Evolutionary conservation across 148 eudicot genomes (phyloP).

Genomic region (Fallopia convolvulus): DNA sequence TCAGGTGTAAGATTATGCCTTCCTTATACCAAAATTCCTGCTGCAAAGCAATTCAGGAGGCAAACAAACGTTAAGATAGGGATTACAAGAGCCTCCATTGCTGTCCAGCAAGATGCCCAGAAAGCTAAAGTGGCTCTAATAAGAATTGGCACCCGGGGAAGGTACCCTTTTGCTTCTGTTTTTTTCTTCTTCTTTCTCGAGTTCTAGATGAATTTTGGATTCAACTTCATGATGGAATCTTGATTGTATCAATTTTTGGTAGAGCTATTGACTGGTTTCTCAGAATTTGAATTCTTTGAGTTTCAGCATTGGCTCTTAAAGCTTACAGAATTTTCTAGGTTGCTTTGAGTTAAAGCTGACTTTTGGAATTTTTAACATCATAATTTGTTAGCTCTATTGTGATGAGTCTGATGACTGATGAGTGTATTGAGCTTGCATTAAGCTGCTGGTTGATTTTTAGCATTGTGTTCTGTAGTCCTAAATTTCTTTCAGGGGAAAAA

Average conservation of each 20-base stretch:
- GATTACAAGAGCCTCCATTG: conserved; percentile 46
- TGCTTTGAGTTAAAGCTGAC: no score
- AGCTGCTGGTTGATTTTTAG: background rate
- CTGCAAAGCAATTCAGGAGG: conserved; percentile 17
- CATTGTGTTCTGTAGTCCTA: background rate
- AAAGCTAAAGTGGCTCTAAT: conserved; percentile 50
- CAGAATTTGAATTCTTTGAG: background rate
- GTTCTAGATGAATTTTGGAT: no score
- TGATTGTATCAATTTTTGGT: background rate
- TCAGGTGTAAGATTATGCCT: conserved; percentile 14
- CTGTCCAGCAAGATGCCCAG: conserved; percentile 40
- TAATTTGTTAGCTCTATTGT: background rate
- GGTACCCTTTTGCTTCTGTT: no score
- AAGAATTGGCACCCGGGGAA: conserved; percentile 90
- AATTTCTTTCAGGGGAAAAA: background rate
- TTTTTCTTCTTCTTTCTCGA: no score
- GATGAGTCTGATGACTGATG: background rate
- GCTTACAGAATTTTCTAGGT: no score
- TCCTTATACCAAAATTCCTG: conserved; percentile 17
- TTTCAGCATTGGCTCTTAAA: background rate
- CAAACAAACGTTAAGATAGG: background rate
- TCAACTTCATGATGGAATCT: background rate
- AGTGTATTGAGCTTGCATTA: background rate
- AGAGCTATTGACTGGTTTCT: background rate
- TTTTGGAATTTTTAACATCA: background rate